Base-by-base conservation (phyloP, 805 yeast species). In the Barnettozyma californica region DNA sequence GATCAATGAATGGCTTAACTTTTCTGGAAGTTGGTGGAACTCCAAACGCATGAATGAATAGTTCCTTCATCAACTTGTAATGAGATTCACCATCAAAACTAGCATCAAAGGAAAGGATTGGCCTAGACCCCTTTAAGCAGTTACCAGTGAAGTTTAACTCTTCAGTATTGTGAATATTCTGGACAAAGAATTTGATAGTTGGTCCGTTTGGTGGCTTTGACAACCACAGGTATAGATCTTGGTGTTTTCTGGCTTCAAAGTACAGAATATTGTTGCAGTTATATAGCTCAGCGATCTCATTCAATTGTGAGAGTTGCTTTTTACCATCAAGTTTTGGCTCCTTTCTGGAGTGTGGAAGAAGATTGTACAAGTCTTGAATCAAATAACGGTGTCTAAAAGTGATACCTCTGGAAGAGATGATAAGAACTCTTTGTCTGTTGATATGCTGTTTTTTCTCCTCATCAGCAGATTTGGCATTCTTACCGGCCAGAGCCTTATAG, bases 191-290 rank as follows among this genome's bases (percentile, higher is more conserved):
- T 69, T 94, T 94, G 61, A 87, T 72, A 21, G 97, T 92, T 51
- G 99, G 99, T 1, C 99, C 99, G 66, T 94, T 92, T 39, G 99
- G 99, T 26, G 98, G 94, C 69, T 94, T 92, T 31, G 97, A 80
- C 54, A 94, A 67, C 96, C 97, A 94, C 67, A 94, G 68, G 67
- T 94, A 94, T 62, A 94, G 79, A 70, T 94, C 99, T 68, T 83
- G 87, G 69, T 92, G 97, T 69, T 94, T 94, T 72, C 98, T 84
- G 47, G 96, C 88, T 69, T 94, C 99, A 66, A 94, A 94, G 66
- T 86, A 94, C 65, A 90, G 73, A 57, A 94, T 80, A 65, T 94
- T 94, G 71, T 94, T 94, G 77, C 99, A 94, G 75, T 94, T 94
- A 78, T 92, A 90, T 54, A 94, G 74, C 63, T 94, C 99, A 3